Evolutionary conservation across 164 flowering plant genomes (phyloP).

Genomic region (Santalum album): DNA sequence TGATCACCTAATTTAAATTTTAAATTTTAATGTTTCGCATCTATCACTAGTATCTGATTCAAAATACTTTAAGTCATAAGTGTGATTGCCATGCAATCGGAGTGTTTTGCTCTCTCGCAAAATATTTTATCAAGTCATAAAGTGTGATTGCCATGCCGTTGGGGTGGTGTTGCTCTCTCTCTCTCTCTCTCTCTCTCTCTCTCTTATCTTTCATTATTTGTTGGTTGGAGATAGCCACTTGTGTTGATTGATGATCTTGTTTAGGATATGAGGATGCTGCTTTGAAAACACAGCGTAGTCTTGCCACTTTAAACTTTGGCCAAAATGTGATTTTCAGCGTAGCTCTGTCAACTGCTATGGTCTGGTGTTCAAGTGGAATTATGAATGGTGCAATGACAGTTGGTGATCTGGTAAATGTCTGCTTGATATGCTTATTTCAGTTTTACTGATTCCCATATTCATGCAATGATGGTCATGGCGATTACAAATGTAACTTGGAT

Average conservation of each 20-base stretch:
- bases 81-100: no score
- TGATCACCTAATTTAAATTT: no score
- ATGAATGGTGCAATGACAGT: conserved; percentile 81
- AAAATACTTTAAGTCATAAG: no score
- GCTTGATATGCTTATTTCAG: not conserved
- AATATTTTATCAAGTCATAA: no score
- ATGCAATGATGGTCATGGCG: conserved; percentile 1
- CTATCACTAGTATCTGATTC: no score
- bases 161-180: no score
- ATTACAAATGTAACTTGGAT: not conserved
- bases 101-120: no score
- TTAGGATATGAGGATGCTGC: conserved; percentile 93
- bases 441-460: not conserved
- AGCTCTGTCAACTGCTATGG: conserved; percentile 93
- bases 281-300: conserved; percentile 82
- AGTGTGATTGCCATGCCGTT: no score
- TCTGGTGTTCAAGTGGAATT: conserved; percentile 75
- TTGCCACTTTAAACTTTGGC: conserved; percentile 84
- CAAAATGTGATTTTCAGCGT: conserved; percentile 87
- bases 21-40: no score
- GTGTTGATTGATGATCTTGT: not conserved
- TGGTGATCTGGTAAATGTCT: conserved; percentile 79
- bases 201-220: not conserved
- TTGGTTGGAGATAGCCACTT: not conserved
- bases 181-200: no score